Base-by-base conservation (phyloP, 176 grass and related monocot species). In the Oryza glumipatula region DNA sequence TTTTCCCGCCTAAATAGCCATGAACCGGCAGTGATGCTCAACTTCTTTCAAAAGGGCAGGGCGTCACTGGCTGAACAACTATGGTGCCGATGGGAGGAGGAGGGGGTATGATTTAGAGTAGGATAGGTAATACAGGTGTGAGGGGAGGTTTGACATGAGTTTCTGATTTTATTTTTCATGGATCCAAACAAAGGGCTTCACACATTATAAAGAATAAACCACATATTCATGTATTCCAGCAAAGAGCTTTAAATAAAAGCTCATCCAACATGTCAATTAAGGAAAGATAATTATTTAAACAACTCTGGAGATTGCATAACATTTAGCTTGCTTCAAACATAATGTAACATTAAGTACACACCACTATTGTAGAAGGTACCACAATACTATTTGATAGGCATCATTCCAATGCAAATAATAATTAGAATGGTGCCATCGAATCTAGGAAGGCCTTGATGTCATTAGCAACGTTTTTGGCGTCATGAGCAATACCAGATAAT, bases 361-460 rank as follows among this genome's bases (percentile, higher is more conserved):
- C 56, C 56, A 21, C n/a, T n/a, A 60, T n/a, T 60, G 19, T 6
- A 21, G 54, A 56, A 56, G 17, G 15, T 56, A 56, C 52, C 8
- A 61, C 12, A 17, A 22, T 45, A 45, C 21, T 23, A 24, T 70
- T 70, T 21, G 44, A 21, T 61, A 61, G 21, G 10, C 30, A 46
- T 38, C 5, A 52, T 19, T 51, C 26, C 43, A 80, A 6, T 43
- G n/a, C 16, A 73, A 41, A 41, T 41, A 5, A 22, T 69, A 51
- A 13, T 77, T 72, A 45, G 14, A 81, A 26, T 54, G 60, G 24
- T 30, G 12, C 7, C 26, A 33, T 56, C 17, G 16, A 28, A 21
- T 82, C 14, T 3, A 86, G 26, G 19, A 48, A 17, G 61, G 35
- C 77, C 64, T 89, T 87, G 68, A 97, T 88, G 63, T 94, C 94